Base-by-base conservation (phyloP, 345 rosid species). In the Eucalyptus victrix region DNA sequence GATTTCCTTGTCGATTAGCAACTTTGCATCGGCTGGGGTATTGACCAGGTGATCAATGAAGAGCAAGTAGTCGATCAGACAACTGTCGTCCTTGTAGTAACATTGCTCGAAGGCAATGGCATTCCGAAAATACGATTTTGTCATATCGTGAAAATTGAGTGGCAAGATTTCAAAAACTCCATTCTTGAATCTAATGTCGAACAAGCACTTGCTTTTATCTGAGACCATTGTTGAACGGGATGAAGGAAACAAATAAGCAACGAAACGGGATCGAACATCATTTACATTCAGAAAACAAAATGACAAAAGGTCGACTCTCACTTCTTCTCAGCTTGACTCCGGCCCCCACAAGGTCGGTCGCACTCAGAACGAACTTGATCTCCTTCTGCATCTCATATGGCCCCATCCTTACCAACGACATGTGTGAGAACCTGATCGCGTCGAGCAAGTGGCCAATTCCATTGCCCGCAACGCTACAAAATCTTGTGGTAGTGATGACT, bases 101-200 rank as follows among this genome's bases (percentile, higher is more conserved):
- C 88, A 76, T 85, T 87, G 89, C 90, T 92, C 90, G 7, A 86
- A 90, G 21, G 93, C 90, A 24, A 58, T 18, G 9, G 90, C 40
- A 81, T 90, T 92, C 58, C 89, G 49, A 21, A 90, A 49, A 10
- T 88, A 5, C 6, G 3, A 28, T 87, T 76, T 88, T 17, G 80
- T 47, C 0, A 15, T 2, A 7, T 14, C 47, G 2, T 11, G 5
- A 30, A 91, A 34, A 14, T 0, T 19, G 15, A 91, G 5, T 1
- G 7, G 45, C 17, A 92, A 89, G 53, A 91, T 90, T 88, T 90
- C 87, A 24, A 90, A 65, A 9, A 85, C 32, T 28, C 92, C 90
- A 11, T 88, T 21, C 10, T 65, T 8, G 51, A 93, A 91, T 7
- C 47, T 76, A 14, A 91, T 88, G 37, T 90, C 80, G 13, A 89